These are phyloP conservation scores for Populus alba DNA, from an alignment of 345 rosid species.

Conservation along the genomic window DNA sequence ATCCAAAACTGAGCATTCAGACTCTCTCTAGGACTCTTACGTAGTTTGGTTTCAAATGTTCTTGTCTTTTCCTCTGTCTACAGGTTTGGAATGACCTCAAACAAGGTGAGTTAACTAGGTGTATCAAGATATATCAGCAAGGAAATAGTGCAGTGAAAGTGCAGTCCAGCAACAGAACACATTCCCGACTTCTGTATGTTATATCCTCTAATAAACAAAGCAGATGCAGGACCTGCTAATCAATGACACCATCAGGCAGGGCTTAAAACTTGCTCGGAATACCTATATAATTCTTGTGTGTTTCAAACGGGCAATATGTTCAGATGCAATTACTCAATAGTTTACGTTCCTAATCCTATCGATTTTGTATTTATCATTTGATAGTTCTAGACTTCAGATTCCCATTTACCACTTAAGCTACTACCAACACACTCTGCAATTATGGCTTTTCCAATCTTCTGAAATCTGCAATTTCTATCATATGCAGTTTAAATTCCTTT, in stretches of 20 bases:
- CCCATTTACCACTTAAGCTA: not conserved
- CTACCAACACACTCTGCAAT: not conserved
- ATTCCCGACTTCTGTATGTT: not conserved
- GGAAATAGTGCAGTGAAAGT: not conserved
- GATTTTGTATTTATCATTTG: not conserved
- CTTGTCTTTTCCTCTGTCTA: too few species aligned
- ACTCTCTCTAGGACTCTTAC: not conserved
- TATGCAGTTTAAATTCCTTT: not conserved
- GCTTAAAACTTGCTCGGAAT: not conserved
- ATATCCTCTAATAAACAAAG: not conserved
- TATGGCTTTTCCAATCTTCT: not conserved
- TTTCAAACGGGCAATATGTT: not conserved
- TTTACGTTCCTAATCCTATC: too few species aligned
- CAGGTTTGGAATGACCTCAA: not conserved
- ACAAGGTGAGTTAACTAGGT: not conserved
- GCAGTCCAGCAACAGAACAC: too few species aligned
- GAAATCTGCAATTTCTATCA: not conserved
- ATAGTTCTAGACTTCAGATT: not conserved
- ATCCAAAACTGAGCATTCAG: too few species aligned
- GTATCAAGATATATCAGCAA: not conserved
- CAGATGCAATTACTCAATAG: too few species aligned
- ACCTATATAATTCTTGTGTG: too few species aligned
- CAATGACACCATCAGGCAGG: not conserved
- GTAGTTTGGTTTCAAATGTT: not conserved
- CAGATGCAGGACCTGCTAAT: not conserved